Conservation (phyloP, 805 yeast species). For the Starmerella sp. region DNA sequence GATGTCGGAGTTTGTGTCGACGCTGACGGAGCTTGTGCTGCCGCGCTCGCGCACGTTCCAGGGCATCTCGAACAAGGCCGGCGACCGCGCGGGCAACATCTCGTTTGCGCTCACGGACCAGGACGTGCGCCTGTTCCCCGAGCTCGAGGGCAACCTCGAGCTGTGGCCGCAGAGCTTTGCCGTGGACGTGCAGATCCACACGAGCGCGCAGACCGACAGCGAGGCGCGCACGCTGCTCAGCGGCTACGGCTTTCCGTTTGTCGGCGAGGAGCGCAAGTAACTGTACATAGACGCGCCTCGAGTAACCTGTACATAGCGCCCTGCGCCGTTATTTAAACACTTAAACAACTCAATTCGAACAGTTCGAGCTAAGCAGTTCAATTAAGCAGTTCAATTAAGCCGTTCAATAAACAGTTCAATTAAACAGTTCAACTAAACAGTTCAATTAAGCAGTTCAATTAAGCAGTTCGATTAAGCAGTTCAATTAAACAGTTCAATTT, state of each 20-base stretch:
- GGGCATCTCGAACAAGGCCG: constrained; percentile 65
- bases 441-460: too few relatives aligned
- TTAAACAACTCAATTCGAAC: background rate
- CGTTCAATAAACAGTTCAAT: background rate
- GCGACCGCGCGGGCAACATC: constrained; percentile 77
- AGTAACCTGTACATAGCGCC: constrained; percentile 3
- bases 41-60: constrained; percentile 83
- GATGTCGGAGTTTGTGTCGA: constrained; percentile 73
- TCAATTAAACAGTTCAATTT: too few relatives aligned
- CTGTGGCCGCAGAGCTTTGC: constrained; percentile 82
- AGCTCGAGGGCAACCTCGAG: constrained; percentile 81
- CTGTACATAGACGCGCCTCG: background rate
- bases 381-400: background rate
- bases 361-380: background rate
- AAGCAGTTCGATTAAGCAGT: too few relatives aligned
- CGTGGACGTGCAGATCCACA: constrained; percentile 71
- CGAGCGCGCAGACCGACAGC: constrained; percentile 79
- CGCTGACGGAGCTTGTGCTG: constrained; percentile 81
- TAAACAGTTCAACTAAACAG: too few relatives aligned
- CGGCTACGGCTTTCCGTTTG: constrained; percentile 72
- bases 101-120: constrained; percentile 72
- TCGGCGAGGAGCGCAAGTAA: constrained; percentile 28
- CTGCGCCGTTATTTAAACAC: background rate
- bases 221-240: constrained; percentile 80
- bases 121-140: constrained; percentile 79